A percentile compares a stretch with the other conserved stretches of the same genome.
Evolutionary conservation across 108 stramenopile species (phyloP).

Genomic region (Cyclotella kingstonii): DNA sequence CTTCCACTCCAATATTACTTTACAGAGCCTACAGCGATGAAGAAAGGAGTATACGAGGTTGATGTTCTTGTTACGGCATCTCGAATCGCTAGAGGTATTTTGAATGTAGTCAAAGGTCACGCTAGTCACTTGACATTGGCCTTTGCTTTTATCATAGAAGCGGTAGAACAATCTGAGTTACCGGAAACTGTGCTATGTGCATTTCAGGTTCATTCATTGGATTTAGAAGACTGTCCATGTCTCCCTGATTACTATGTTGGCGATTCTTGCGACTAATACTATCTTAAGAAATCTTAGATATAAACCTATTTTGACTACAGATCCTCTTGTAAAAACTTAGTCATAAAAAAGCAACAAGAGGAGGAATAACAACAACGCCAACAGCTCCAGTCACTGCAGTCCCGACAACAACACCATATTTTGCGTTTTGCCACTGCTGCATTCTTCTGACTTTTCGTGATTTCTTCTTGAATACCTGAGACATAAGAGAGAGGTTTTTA

Average conservation of each 20-base stretch:
- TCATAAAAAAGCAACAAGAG: constrained; percentile 58
- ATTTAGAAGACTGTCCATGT: constrained; percentile 80
- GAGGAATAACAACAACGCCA: constrained; percentile 56
- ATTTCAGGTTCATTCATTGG: constrained; percentile 74
- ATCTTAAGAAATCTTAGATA: not conserved
- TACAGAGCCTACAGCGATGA: constrained; percentile 39
- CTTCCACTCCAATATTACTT: constrained; percentile 89
- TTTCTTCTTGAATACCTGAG: constrained; percentile 60
- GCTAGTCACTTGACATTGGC: constrained; percentile 78
- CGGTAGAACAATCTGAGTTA: constrained; percentile 67
- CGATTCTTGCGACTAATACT: constrained; percentile 8
- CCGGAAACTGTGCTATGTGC: constrained; percentile 83
- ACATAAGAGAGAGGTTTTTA: constrained; percentile 45
- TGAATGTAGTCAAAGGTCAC: constrained; percentile 87
- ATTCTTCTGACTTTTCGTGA: constrained; percentile 48
- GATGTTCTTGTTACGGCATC: constrained; percentile 83
- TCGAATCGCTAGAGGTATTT: constrained; percentile 82
- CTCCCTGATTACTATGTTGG: constrained; percentile 53
- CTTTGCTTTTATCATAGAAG: constrained; percentile 90
- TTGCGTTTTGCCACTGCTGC: constrained; percentile 71
- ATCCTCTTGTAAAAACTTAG: not conserved
- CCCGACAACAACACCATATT: constrained; percentile 65
- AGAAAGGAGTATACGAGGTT: constrained; percentile 81
- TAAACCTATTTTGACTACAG: not conserved
- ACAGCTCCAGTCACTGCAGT: constrained; percentile 65